These are phyloP conservation scores for Ophiostoma sp. DNA, from an alignment of 2,329 filamentous ascomycete species.

Conservation along the genomic window DNA sequence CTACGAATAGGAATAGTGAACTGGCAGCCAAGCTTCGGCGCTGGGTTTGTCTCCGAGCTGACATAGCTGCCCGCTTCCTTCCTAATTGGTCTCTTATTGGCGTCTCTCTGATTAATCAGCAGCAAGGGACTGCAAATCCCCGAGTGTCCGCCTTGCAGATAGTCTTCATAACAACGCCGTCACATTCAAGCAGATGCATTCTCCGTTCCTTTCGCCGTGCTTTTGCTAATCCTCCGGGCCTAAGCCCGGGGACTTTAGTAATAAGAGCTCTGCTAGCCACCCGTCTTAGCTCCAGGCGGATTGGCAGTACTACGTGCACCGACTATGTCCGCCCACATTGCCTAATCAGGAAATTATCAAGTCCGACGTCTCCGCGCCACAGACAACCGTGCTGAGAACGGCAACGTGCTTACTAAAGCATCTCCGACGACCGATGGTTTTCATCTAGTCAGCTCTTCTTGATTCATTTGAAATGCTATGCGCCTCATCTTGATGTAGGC, in stretches of 20 bases:
- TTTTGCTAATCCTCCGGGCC: background rate
- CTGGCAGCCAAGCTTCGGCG: background rate
- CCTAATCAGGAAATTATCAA: background rate
- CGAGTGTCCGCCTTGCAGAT: no score
- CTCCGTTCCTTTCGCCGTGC: no score
- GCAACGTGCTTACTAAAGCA: background rate
- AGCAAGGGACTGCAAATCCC: background rate
- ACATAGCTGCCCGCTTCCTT: background rate
- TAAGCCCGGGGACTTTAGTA: background rate
- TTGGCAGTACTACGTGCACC: background rate
- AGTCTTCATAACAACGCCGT: no score
- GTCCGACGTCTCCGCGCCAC: background rate
- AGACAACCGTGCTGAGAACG: background rate
- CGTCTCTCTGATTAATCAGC: background rate
- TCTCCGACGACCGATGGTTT: background rate
- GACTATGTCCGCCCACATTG: background rate
- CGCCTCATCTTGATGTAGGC: background rate
- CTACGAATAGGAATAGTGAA: no score
- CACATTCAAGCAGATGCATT: no score
- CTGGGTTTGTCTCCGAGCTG: background rate
- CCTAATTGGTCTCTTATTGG: background rate
- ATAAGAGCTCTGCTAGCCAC: background rate
- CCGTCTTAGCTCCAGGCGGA: background rate
- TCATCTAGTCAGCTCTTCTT: background rate
- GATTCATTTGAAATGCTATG: background rate